Conservation (phyloP, 768 basidiomycete species). For the Xerocomellus dryophilus region DNA sequence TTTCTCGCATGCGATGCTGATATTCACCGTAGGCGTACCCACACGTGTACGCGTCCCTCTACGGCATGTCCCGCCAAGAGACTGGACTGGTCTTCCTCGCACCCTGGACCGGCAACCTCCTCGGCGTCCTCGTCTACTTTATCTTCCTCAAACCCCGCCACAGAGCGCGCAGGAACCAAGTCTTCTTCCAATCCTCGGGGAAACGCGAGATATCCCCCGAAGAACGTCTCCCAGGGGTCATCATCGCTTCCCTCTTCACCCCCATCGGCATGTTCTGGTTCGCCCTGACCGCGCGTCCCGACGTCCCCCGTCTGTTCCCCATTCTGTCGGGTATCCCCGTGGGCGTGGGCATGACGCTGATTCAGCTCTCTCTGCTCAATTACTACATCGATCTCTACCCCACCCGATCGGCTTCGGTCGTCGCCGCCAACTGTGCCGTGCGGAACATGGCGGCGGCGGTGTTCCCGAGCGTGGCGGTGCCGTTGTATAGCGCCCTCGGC, state of each 20-base stretch:
- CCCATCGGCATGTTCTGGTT: conserved; percentile 31
- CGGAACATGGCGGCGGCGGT: conserved; percentile 21
- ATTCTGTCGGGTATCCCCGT: conserved; percentile 26
- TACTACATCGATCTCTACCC: conserved; percentile 33
- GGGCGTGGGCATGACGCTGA: conserved; percentile 29
- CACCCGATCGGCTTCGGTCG: conserved; percentile 28
- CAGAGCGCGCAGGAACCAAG: conserved; percentile 14
- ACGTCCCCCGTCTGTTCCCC: conserved; percentile 9
- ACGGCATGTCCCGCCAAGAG: conserved; percentile 26
- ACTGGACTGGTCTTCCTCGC: conserved; percentile 24
- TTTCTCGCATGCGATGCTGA: neutral
- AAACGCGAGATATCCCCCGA: conserved; percentile 25
- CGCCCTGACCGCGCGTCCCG: conserved; percentile 18
- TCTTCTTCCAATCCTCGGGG: conserved; percentile 20
- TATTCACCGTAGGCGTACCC: conserved; percentile 19
- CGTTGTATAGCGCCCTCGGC: conserved; percentile 21
- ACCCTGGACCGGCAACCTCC: conserved; percentile 25
- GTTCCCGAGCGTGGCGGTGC: conserved; percentile 26
- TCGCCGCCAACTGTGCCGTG: conserved; percentile 28
- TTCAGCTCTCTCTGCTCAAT: conserved; percentile 28
- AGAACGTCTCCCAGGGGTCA: conserved; percentile 27
- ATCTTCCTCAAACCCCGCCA: conserved; percentile 22
- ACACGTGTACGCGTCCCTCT: conserved; percentile 17
- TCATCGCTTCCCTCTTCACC: conserved; percentile 25
- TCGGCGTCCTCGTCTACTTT: conserved; percentile 28